These are phyloP conservation scores for Chytriomyces hyalinus DNA, from an alignment of 192 early-diverging fungal genomes.

Conservation along the genomic window DNA sequence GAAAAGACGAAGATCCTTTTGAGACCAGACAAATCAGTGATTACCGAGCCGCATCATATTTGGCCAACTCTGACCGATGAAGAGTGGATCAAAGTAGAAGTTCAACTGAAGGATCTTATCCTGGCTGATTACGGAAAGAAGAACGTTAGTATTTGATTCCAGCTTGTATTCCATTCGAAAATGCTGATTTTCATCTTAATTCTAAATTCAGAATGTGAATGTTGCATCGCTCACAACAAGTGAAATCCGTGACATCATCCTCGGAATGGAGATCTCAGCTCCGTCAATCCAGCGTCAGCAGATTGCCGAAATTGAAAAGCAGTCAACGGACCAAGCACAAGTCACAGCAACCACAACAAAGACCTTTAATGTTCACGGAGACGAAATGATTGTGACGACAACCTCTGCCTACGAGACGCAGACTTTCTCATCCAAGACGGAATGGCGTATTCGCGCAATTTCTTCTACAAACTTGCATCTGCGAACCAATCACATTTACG, in stretches of 20 bases:
- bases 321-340: constrained; percentile 89
- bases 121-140: constrained; percentile 98
- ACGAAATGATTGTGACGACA: constrained; percentile 98
- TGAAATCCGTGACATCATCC: constrained; percentile 97
- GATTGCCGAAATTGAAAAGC: constrained; percentile 98
- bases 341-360: constrained; percentile 94
- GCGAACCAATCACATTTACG: constrained; percentile 96
- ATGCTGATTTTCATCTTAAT: constrained; percentile 47
- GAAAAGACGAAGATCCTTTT: constrained; percentile 97
- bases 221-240: constrained; percentile 94
- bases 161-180: constrained; percentile 34
- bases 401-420: constrained; percentile 96
- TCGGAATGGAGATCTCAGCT: constrained; percentile 99
- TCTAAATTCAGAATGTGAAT: constrained; percentile 73
- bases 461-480: constrained; percentile 93
- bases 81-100: constrained; percentile 97
- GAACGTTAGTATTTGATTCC: constrained; percentile 60
- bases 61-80: constrained; percentile 97
- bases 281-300: constrained; percentile 95
- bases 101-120: constrained; percentile 94
- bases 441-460: constrained; percentile 98
- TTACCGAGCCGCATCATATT: constrained; percentile 95
- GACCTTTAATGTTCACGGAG: constrained; percentile 96
- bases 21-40: constrained; percentile 89
- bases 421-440: constrained; percentile 98